These are phyloP conservation scores for Pichia ethanolica DNA, from an alignment of 805 yeast genomes.

Conservation along the genomic window DNA sequence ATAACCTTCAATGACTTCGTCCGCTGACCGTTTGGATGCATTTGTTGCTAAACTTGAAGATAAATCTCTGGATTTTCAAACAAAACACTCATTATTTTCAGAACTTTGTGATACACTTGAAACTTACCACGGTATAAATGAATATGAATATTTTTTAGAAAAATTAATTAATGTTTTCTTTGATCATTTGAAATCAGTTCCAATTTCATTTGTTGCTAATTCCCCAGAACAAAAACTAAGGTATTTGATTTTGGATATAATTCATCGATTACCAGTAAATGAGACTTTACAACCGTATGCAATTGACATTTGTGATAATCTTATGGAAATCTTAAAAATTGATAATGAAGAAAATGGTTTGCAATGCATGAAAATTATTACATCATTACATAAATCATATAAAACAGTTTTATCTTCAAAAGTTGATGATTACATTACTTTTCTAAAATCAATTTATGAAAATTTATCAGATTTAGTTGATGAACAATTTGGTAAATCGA, in stretches of 20 bases:
- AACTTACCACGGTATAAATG: slow-evolving; percentile 70
- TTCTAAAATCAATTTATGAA: slow-evolving; percentile 68
- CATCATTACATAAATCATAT: slow-evolving; percentile 79
- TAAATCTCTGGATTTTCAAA: slow-evolving; percentile 47
- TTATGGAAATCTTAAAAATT: slow-evolving; percentile 51
- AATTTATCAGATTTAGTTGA: slow-evolving; percentile 72
- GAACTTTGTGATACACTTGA: slow-evolving; percentile 86
- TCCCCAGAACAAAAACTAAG: slow-evolving; percentile 75
- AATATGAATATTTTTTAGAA: slow-evolving; percentile 69
- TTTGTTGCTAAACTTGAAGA: slow-evolving; percentile 57
- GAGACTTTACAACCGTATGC: slow-evolving; percentile 74
- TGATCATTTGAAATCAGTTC: slow-evolving; percentile 54
- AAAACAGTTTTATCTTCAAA: slow-evolving; percentile 58
- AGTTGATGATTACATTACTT: slow-evolving; percentile 70
- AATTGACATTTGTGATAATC: slow-evolving; percentile 45
- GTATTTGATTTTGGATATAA: slow-evolving; percentile 64
- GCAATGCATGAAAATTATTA: slow-evolving; percentile 77
- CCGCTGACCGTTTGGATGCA: slow-evolving; percentile 54
- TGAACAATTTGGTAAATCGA: slow-evolving; percentile 48
- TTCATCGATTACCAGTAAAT: slow-evolving; percentile 76
- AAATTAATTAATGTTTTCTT: slow-evolving; percentile 65
- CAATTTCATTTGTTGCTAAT: slow-evolving; percentile 58
- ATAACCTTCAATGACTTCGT: slow-evolving; percentile 19
- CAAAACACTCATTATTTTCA: slow-evolving; percentile 61
- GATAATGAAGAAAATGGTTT: slow-evolving; percentile 98